These are phyloP conservation scores for Amesomyces nigricolor DNA, from an alignment of 2,329 filamentous ascomycete genomes.

Conservation along the genomic window DNA sequence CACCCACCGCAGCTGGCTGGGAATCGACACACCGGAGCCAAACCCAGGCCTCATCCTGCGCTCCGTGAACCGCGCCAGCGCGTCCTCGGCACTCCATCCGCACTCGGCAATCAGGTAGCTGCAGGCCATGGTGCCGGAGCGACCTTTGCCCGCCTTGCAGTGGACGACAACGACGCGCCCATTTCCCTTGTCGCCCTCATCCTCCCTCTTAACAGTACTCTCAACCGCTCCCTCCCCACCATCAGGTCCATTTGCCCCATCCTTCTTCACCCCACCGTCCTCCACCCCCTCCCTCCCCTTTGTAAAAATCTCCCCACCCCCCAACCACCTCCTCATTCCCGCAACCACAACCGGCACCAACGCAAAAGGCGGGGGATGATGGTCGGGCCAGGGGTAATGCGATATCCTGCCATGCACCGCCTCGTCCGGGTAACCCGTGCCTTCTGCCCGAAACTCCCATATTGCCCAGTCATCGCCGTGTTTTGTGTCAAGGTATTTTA, in stretches of 20 bases:
- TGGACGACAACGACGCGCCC: constrained; percentile 78
- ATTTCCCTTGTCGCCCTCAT: neutral
- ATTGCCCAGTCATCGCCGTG: constrained; percentile 86
- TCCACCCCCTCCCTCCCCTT: constrained; percentile 51
- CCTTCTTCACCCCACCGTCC: constrained; percentile 44
- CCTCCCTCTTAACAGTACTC: neutral
- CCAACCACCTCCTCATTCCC: constrained; percentile 86
- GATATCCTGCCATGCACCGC: constrained; percentile 80
- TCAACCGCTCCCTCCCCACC: no score
- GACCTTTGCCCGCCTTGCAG: constrained; percentile 94
- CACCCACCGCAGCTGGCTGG: constrained; percentile 83
- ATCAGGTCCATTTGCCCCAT: no score
- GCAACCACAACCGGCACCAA: constrained; percentile 85
- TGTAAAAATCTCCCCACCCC: constrained; percentile 38
- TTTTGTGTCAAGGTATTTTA: constrained; percentile 79
- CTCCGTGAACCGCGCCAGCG: constrained; percentile 61
- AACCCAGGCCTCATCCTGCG: constrained; percentile 85
- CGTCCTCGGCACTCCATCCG: constrained; percentile 50
- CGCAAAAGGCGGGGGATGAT: constrained; percentile 90
- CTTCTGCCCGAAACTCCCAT: constrained; percentile 96
- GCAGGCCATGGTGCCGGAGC: constrained; percentile 82
- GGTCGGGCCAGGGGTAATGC: constrained; percentile 95
- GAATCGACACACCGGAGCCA: constrained; percentile 84
- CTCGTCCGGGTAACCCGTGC: constrained; percentile 88
- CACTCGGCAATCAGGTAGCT: constrained; percentile 88